These are phyloP conservation scores for Magnaporthiopsis incrustans DNA, from an alignment of 2,329 filamentous ascomycete genomes.

Conservation along the genomic window DNA sequence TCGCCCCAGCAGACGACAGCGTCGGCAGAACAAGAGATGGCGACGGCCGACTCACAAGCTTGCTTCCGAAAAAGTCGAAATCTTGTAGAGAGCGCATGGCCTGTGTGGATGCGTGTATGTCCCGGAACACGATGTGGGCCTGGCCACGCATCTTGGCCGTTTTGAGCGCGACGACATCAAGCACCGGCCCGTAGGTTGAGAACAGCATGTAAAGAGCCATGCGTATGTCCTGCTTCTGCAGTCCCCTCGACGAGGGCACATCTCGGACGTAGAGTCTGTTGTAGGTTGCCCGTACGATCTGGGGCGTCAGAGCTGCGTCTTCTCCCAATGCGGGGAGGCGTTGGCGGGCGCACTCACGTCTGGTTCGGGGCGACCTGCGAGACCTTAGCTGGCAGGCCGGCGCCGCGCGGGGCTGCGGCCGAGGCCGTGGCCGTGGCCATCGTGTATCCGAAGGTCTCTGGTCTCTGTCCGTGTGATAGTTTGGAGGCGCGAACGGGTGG, in stretches of 20 bases:
- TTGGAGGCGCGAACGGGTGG: background rate
- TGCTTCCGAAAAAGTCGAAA: constrained; percentile 74
- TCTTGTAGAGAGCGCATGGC: constrained; percentile 86
- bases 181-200: constrained; percentile 83
- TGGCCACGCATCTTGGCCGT: constrained; percentile 92
- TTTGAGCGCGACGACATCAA: constrained; percentile 86
- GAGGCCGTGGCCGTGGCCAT: constrained; percentile 27
- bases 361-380: constrained; percentile 60
- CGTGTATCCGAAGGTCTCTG: constrained; percentile 6
- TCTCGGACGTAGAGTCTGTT: constrained; percentile 83
- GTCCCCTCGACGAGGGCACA: constrained; percentile 67
- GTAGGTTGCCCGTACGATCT: too few relatives aligned
- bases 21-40: background rate
- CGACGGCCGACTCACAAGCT: constrained; percentile 58
- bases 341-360: constrained; percentile 46
- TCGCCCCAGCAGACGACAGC: background rate
- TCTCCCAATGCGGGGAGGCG: background rate
- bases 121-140: constrained; percentile 84
- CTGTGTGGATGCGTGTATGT: constrained; percentile 85
- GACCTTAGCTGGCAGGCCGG: constrained; percentile 31
- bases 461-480: too few relatives aligned
- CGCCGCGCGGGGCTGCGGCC: constrained; percentile 19
- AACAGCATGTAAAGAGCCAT: constrained; percentile 88
- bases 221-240: constrained; percentile 81
- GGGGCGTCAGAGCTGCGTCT: background rate